These are phyloP conservation scores for Pseudocercospora crystallina DNA, from an alignment of 2,329 filamentous ascomycete species.

Conservation along the genomic window DNA sequence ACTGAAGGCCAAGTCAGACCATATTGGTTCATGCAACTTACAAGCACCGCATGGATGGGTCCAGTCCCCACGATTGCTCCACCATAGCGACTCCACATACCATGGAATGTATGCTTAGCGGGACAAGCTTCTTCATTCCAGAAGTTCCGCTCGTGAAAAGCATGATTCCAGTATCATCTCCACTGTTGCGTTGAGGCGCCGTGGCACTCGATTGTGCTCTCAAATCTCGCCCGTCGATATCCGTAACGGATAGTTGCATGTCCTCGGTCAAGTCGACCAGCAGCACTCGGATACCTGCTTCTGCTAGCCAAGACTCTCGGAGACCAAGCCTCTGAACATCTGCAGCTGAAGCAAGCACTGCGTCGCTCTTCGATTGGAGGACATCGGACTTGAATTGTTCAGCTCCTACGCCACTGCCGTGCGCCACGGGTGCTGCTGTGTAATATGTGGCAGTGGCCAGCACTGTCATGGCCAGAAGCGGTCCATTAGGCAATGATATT, in stretches of 20 bases:
- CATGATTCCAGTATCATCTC: slow-evolving; percentile 52
- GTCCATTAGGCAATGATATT: slow-evolving; percentile 56
- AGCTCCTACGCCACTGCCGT: slow-evolving; percentile 44
- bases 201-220: background rate
- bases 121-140: slow-evolving; percentile 60
- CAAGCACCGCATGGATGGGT: slow-evolving; percentile 50
- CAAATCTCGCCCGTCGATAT: slow-evolving; percentile 19
- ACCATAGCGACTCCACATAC: slow-evolving; percentile 54
- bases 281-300: slow-evolving; percentile 42
- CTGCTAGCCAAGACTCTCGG: slow-evolving; percentile 32
- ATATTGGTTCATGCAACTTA: too few species aligned
- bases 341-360: slow-evolving; percentile 47
- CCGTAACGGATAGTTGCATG: slow-evolving; percentile 38
- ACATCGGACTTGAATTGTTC: slow-evolving; percentile 56
- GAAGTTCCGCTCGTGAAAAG: slow-evolving; percentile 60
- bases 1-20: too few species aligned
- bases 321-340: slow-evolving; percentile 46
- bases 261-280: slow-evolving; percentile 41
- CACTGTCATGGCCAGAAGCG: slow-evolving; percentile 52
- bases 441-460: slow-evolving; percentile 53
- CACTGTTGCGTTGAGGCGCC: slow-evolving; percentile 36
- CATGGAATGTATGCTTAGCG: slow-evolving; percentile 53
- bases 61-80: slow-evolving; percentile 55
- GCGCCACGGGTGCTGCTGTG: slow-evolving; percentile 54
- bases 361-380: slow-evolving; percentile 47